A percentile compares a stretch with the other conserved stretches of the same genome.
These are phyloP conservation scores for Annulohypoxylon moriforme DNA, from an alignment of 495 filamentous ascomycete species.

Conservation along the genomic window DNA sequence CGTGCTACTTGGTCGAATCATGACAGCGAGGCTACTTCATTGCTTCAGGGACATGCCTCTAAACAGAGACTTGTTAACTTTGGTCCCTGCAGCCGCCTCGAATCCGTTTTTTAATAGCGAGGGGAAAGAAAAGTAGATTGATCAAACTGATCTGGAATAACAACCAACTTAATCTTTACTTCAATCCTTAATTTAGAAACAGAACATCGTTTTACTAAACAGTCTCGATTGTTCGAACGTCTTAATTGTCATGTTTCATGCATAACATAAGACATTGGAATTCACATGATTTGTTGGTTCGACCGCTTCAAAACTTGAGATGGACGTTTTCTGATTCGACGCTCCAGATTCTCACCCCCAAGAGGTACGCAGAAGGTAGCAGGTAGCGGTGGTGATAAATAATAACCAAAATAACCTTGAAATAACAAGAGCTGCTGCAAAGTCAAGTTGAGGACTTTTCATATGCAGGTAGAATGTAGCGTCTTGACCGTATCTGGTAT, in stretches of 20 bases:
- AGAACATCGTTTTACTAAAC: conserved; percentile 27
- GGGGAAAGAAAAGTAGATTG: conserved; percentile 5
- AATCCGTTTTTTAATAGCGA: conserved; percentile 12
- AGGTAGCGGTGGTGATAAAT: not conserved
- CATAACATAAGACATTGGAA: conserved; percentile 1
- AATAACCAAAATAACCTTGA: not conserved
- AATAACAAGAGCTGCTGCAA: not conserved
- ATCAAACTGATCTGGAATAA: conserved; percentile 39
- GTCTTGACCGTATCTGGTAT: conserved; percentile 39
- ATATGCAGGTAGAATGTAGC: conserved; percentile 33
- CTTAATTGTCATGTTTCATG: conserved; percentile 15
- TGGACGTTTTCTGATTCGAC: not conserved
- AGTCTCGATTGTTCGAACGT: conserved; percentile 30
- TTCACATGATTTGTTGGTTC: not conserved
- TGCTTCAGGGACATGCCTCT: conserved; percentile 20
- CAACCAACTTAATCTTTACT: conserved; percentile 38
- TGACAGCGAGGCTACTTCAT: conserved; percentile 20
- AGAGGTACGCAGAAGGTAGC: not conserved
- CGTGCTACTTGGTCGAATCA: conserved; percentile 25
- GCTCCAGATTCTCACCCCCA: not conserved
- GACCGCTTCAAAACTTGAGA: not conserved
- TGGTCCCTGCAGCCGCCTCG: conserved; percentile 37
- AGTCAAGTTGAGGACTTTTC: conserved; percentile 6
- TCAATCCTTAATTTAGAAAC: conserved; percentile 33
- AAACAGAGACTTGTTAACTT: conserved; percentile 16